phyloP scores from a whole-genome alignment of 768 basidiomycete genomes.

The Punctularia strigosozonata region DNA sequence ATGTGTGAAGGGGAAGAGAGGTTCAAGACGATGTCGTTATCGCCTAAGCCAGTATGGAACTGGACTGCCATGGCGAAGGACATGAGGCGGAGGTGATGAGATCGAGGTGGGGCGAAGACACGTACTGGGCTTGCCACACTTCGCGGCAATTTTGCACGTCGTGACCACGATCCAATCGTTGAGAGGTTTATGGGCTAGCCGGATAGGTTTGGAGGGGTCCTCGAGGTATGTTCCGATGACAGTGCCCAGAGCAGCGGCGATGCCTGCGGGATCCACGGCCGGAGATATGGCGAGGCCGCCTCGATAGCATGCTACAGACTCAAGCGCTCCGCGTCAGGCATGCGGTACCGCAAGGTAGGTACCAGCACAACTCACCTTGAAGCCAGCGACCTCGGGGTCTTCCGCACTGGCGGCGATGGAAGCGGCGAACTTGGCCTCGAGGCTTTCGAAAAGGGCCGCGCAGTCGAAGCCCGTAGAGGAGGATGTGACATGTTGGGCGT shows the following conservation, averaged over 20 bases:
- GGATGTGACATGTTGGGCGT: constrained; percentile 11
- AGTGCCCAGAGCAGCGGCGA: no score
- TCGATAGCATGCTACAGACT: constrained; percentile 69
- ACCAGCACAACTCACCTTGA: no score
- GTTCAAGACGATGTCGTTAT: constrained; percentile 51
- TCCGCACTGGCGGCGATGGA: constrained; percentile 25
- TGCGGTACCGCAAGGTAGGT: no score
- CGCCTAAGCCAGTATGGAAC: constrained; percentile 77
- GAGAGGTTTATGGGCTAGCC: constrained; percentile 47
- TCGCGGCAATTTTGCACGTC: constrained; percentile 39
- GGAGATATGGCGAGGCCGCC: constrained; percentile 49
- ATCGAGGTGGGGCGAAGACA: constrained; percentile 1
- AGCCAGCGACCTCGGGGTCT: constrained; percentile 43
- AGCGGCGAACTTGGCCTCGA: constrained; percentile 17
- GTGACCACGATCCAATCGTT: constrained; percentile 58
- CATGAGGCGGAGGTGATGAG: not conserved
- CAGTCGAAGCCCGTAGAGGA: constrained; percentile 13
- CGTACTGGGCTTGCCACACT: constrained; percentile 48
- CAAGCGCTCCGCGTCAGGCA: no score
- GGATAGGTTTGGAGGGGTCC: no score
- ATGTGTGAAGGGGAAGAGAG: constrained; percentile 53
- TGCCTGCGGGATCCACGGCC: no score
- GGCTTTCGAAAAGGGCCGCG: not conserved
- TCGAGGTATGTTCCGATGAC: no score
- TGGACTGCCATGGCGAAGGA: constrained; percentile 37